Base-by-base conservation (phyloP, 1,284 basidiomycete genomes). In the Rhizoctonia solani region DNA sequence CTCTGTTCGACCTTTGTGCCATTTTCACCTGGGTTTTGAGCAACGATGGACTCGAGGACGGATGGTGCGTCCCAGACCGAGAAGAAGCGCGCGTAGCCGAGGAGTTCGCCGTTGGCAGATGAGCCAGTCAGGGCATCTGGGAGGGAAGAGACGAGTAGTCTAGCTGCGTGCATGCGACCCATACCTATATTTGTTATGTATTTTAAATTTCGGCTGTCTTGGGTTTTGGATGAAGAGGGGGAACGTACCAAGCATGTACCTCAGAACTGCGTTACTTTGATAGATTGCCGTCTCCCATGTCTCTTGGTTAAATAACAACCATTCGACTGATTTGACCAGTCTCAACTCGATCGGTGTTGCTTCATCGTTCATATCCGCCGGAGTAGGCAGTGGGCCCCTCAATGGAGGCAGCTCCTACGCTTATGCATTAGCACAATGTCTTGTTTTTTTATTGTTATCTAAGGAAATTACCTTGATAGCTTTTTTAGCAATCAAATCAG, bases 271-370 rank as follows among this genome's bases (percentile, higher is more conserved):
- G 70, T 95, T 93, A 1, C 90, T 87, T 73, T 94, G 91, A 73
- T 89, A 84, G 2, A 97, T 79, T 0, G 93, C 93, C 14, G 87
- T 87, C 16, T 81, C 78, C 70, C 88, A 86, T 0, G 93, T 96
- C 21, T 82, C 79, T 46, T 87, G 84, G 70, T 85, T 80, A 75
- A 93, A 91, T 0, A 87, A 91, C 50, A 96, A 91, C 96, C 96
- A 99, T 74, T 98, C 95, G 68, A 98, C 88, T 0, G 92, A 90
- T 8, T 93, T 85, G 56, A 97, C 83, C 8, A 99, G 81, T 54
- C 90, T 78, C 44, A 81, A 76, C 74, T 96, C 92, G 0, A 0
- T 79, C 82, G 0, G 85, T 3, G 44, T 55, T 32, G 49, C 21
- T 11, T 4, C 49, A n/a, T 52, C 27, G 49, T 19, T 27, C 27